Evolutionary conservation across 2,329 filamentous ascomycete genomes (phyloP), one percentile per base, ranked within the genome.

Genomic region (Colletotrichum coccodes): DNA sequence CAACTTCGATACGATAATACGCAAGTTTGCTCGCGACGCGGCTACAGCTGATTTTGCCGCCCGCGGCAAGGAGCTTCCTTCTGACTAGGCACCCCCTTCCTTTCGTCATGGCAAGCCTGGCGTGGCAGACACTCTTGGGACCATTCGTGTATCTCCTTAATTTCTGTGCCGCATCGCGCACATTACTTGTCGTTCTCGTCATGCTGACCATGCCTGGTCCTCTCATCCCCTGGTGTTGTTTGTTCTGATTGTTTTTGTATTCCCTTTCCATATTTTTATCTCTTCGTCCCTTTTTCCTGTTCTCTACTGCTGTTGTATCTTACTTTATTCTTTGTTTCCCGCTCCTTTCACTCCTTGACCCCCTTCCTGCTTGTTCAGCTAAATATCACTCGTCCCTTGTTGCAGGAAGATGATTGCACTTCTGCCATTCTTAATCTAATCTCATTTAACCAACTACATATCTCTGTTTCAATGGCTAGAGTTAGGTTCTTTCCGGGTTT

Each of bases 371-470:
- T 18, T 36, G 23, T 23, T 23, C 44, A 36, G 21, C 23, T 9
- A 18, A 60, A 23, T 16, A 21, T 38, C 7, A 38, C 50, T 36
- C 32, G 44, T 60, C 32, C 16, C 32, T 40, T 23, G 34, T 38
- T 50, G 34, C 32, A 44, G 32, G 57, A 60, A 32, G 57, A 44
- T 60, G 18, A 40, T 60, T 50, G 57, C 40, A 60, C 57, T 50
- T 32, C 44, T 7, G 32, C 9, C 49, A 30, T 11, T 40, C 9
- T 46, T 26, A n/a, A 50, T 60, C 18, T 21, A 28, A 18, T n/a
- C 16, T n/a, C n/a, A n/a, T n/a, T n/a, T n/a, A n/a, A n/a, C n/a
- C n/a, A n/a, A 14, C 6, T 2, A 21, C 23, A 4, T 49, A 38
- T 40, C 16, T 12, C 32, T 18, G 38, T 57, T 5, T 57, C 26